These are phyloP conservation scores for Monascus ruber DNA, from an alignment of 2,329 filamentous ascomycete genomes.

Conservation along the genomic window DNA sequence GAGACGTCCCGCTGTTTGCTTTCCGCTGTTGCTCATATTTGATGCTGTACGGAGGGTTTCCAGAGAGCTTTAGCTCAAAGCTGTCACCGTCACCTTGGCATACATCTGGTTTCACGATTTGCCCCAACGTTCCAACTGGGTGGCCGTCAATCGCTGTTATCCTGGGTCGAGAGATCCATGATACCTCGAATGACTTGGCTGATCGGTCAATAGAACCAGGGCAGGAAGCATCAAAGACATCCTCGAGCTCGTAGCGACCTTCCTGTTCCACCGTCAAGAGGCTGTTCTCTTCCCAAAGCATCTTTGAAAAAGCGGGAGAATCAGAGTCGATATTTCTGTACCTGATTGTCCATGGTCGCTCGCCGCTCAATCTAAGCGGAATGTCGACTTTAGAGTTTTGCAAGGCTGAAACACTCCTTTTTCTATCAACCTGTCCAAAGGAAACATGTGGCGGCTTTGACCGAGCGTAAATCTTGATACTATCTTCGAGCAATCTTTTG, in stretches of 20 bases:
- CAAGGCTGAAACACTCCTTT: constrained; percentile 60
- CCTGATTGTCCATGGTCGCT: constrained; percentile 69
- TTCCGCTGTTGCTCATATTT: constrained; percentile 71
- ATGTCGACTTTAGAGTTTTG: constrained; percentile 64
- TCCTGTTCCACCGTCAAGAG: constrained; percentile 52
- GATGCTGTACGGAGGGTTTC: constrained; percentile 71
- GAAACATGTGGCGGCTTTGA: constrained; percentile 77
- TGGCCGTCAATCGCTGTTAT: constrained; percentile 46
- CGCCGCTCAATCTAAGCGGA: constrained; percentile 74
- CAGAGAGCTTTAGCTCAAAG: constrained; percentile 68
- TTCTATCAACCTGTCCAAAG: constrained; percentile 78
- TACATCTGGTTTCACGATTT: constrained; percentile 65
- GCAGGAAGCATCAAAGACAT: constrained; percentile 68
- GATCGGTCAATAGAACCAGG: constrained; percentile 66
- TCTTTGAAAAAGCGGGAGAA: constrained; percentile 39
- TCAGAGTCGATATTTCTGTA: constrained; percentile 58
- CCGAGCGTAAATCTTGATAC: constrained; percentile 73
- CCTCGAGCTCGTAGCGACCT: constrained; percentile 69
- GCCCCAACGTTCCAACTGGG: constrained; percentile 40
- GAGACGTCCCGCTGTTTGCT: constrained; percentile 52
- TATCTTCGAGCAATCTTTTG: constrained; percentile 73
- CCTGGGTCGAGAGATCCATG: constrained; percentile 73
- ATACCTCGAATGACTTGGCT: constrained; percentile 65
- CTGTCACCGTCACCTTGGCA: constrained; percentile 92
- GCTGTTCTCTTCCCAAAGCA: constrained; percentile 51